Conservation (phyloP, 805 yeast genomes). For the Candida yuanshanica region DNA sequence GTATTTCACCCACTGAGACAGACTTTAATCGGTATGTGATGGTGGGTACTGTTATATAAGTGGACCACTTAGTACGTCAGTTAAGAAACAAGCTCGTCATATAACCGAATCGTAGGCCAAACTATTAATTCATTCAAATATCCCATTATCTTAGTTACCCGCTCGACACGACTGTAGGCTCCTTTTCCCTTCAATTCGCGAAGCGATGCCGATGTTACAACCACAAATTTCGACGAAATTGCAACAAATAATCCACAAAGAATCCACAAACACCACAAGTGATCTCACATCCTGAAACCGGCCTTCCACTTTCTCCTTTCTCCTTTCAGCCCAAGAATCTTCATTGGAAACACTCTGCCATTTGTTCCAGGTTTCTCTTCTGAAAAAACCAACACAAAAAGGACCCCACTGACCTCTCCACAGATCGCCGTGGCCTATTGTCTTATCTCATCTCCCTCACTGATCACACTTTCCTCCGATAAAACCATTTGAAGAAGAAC, state of each 20-base stretch:
- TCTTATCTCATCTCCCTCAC: not conserved
- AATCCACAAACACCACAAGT: not conserved
- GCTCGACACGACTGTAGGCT: not conserved
- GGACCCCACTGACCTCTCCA: not conserved
- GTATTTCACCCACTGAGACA: no score
- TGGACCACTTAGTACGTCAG: no score
- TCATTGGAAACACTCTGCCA: no score
- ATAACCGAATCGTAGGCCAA: no score
- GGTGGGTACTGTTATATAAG: no score
- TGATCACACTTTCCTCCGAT: not conserved
- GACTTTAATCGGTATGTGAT: no score
- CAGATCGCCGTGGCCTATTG: not conserved
- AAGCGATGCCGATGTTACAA: not conserved
- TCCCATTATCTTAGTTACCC: no score
- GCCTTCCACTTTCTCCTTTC: not conserved
- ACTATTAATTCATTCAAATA: no score
- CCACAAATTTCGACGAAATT: not conserved
- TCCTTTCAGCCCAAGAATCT: no score
- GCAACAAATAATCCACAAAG: not conserved
- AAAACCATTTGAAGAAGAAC: not conserved
- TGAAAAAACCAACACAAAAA: no score
- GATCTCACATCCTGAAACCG: not conserved
- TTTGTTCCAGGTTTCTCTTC: no score
- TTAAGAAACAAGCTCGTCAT: no score
- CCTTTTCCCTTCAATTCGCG: not conserved